Evolutionary conservation across 129 eudicot genomes (phyloP).

Genomic region (Kitagawia praeruptora): DNA sequence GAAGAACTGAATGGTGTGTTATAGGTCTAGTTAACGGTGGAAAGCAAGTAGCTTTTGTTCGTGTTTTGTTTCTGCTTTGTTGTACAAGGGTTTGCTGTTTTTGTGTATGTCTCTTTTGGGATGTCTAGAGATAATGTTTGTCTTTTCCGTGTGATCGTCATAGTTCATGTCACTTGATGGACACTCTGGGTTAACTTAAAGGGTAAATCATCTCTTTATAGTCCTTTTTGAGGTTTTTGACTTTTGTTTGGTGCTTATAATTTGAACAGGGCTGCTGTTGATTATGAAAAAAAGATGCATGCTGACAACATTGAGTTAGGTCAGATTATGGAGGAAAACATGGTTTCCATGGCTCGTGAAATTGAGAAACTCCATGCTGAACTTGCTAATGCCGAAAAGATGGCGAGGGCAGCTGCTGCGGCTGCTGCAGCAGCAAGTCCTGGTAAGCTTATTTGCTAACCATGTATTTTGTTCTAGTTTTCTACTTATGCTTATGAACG

Average conservation of each 20-base stretch:
- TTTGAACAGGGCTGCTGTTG: conserved; percentile 65
- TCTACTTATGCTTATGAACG: background rate
- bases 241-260: background rate
- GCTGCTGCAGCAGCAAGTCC: conserved; percentile 52
- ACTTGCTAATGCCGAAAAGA: conserved; percentile 73
- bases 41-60: background rate
- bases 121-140: background rate
- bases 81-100: background rate
- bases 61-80: background rate
- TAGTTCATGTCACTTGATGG: background rate
- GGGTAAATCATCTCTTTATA: background rate
- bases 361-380: conserved; percentile 54
- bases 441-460: conserved; percentile 25
- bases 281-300: conserved; percentile 56
- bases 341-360: conserved; percentile 54
- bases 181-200: background rate
- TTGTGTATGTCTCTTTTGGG: background rate
- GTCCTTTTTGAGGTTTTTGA: background rate
- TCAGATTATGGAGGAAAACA: conserved; percentile 58
- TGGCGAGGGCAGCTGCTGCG: conserved; percentile 65
- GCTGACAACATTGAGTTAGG: conserved; percentile 38
- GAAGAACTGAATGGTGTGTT: background rate
- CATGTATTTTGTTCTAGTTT: background rate
- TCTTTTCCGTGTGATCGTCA: background rate
- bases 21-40: background rate